Evolutionary conservation across 2,329 filamentous ascomycete genomes (phyloP), one percentile per base, ranked within the genome.

Genomic region (Gnomoniopsis smithogilvyi): DNA sequence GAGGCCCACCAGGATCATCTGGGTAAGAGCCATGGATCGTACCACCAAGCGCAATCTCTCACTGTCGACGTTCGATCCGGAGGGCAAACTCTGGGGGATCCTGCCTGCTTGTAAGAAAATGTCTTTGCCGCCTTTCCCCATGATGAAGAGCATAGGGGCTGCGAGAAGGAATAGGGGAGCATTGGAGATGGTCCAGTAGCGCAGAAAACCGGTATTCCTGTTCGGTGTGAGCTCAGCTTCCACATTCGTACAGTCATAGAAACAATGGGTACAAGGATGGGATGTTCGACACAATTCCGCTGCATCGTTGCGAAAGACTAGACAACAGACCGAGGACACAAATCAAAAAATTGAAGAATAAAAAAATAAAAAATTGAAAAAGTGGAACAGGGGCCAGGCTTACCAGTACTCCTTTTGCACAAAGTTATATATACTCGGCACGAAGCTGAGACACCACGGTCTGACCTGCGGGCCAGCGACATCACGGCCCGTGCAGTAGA

Each of bases 351-450:
- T 19, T 6, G 19, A 3, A 46, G 15, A 36, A 36, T 36, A 6
- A 11, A 12, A 6, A 46, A 22, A 4, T 14, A 14, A 46, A 19
- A 46, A 11, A 17, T 19, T 6, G 19, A 3, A 46, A 3, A 30
- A 8, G 26, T 19, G n/a, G 17, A 36, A 12, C 8, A 14, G 21
- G 33, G 12, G 12, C 19, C 10, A 55, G 17, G 73, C 85, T 72
- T 80, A 96, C 93, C 95, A 99, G 73, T 99, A 98, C 67, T 90
- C 80, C 49, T 81, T 80, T 70, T 99, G 95, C 2, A 98, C 94
- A 78, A 90, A 98, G 0, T 86, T 82, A 74, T 96, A 98, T 61
- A 99, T 93, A 70, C 92, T 96, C 3, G 95, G 95, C 14, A 93
- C 63, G n/a, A 75, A 71, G 19, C 77, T 80, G 21, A 73, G 70